A percentile compares a stretch with the other conserved stretches of the same genome.
phyloP scores from a whole-genome alignment of 1,284 basidiomycete genomes.

The Grifola frondosa region DNA sequence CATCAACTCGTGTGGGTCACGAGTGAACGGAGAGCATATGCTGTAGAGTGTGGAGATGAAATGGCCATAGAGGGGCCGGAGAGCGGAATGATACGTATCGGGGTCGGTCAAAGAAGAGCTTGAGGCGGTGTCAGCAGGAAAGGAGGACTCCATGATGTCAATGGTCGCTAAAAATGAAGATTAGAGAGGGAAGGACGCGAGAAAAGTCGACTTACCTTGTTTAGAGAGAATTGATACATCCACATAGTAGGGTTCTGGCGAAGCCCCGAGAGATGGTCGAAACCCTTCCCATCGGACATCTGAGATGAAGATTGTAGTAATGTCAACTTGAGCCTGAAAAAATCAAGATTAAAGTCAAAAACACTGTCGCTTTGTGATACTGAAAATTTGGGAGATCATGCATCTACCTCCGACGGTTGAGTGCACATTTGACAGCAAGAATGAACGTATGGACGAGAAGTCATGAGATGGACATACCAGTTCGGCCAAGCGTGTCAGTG shows the following conservation, averaged over 20 bases:
- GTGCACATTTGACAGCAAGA: neutral
- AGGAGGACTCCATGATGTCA: constrained; percentile 37
- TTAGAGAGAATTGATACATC: constrained; percentile 58
- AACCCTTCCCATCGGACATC: constrained; percentile 75
- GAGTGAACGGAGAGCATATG: constrained; percentile 63
- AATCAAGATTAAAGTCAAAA: constrained; percentile 10
- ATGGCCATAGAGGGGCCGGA: constrained; percentile 62
- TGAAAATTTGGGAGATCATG: neutral
- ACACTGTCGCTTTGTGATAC: neutral
- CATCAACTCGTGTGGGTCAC: constrained; percentile 67
- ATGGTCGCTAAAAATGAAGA: constrained; percentile 35
- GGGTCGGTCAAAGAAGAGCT: constrained; percentile 21
- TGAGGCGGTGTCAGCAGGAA: constrained; percentile 21
- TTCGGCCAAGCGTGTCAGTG: constrained; percentile 71
- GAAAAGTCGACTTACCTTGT: constrained; percentile 46
- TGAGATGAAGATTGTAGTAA: constrained; percentile 68
- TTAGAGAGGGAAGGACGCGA: neutral
- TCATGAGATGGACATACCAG: constrained; percentile 53
- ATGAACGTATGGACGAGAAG: neutral
- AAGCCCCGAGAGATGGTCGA: constrained; percentile 65
- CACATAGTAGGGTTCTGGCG: constrained; percentile 77
- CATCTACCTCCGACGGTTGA: neutral
- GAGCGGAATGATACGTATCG: constrained; percentile 49
- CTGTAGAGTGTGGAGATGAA: constrained; percentile 67
- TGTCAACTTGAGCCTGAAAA: constrained; percentile 41